Percentiles rank a stretch among this genome's conserved stretches.
phyloP scores from a whole-genome alignment of 148 eudicot species.

The Nepenthes gracilis region DNA sequence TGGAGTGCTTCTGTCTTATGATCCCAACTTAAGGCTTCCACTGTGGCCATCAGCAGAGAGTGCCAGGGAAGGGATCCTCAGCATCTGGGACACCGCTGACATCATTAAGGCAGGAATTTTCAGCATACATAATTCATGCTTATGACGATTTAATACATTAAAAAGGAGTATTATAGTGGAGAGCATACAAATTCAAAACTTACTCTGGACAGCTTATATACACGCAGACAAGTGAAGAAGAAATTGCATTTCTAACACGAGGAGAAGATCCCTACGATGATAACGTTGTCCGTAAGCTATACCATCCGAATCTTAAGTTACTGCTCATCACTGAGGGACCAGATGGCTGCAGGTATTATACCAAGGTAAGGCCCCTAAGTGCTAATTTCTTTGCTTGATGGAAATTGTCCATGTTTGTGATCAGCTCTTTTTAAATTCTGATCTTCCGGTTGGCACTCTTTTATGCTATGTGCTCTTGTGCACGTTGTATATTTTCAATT shows the following conservation, averaged over 20 bases:
- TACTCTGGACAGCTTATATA: background rate
- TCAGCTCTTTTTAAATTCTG: background rate
- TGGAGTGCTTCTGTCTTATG: conserved; percentile 85
- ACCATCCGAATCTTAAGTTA: conserved; percentile 80
- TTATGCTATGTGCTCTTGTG: background rate
- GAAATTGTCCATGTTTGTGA: too few relatives aligned
- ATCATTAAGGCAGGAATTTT: conserved; percentile 60
- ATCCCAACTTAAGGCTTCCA: conserved; percentile 97
- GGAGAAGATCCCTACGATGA: conserved; percentile 97
- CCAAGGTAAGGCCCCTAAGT: conserved; percentile 44
- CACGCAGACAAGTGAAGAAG: conserved; percentile 81
- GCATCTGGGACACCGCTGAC: conserved; percentile 95
- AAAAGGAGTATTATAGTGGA: background rate
- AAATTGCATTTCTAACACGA: conserved; percentile 72
- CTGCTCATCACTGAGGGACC: conserved; percentile 72
- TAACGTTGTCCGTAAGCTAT: conserved; percentile 77
- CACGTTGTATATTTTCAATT: too few relatives aligned
- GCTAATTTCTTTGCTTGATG: background rate
- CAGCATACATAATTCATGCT: background rate
- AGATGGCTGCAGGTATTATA: conserved; percentile 90
- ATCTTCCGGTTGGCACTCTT: background rate
- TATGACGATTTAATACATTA: background rate
- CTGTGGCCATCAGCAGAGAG: conserved; percentile 84
- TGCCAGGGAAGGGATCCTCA: conserved; percentile 89
- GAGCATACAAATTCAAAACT: background rate